These are phyloP conservation scores for Apiotrichum sp. DNA, from an alignment of 1,284 basidiomycete species.

Conservation along the genomic window DNA sequence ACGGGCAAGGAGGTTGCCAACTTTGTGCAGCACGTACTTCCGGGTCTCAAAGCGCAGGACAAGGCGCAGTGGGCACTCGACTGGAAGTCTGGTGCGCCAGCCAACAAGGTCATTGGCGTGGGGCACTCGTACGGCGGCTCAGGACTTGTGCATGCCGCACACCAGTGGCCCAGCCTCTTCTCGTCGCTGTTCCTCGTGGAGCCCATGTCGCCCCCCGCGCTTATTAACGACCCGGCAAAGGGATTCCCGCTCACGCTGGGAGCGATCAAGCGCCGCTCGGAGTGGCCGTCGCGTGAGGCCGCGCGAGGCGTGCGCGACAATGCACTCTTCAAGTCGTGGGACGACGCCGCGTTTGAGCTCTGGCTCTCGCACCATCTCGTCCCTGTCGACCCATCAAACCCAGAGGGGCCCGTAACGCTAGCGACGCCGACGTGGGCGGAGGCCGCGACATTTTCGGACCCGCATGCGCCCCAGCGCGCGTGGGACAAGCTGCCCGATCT, in stretches of 20 bases:
- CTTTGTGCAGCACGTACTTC: constrained; percentile 50
- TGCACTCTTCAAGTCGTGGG: constrained; percentile 36
- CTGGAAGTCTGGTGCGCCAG: constrained; percentile 48
- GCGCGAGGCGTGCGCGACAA: constrained; percentile 56
- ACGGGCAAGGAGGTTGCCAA: constrained; percentile 39
- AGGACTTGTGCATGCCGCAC: constrained; percentile 57
- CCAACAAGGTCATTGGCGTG: constrained; percentile 50
- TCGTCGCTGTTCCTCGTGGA: constrained; percentile 70
- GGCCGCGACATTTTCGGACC: constrained; percentile 30
- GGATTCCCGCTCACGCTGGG: constrained; percentile 34
- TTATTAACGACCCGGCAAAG: constrained; percentile 10
- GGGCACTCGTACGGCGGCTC: constrained; percentile 81
- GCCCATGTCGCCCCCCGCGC: constrained; percentile 50
- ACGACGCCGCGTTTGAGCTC: constrained; percentile 58
- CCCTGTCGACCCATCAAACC: constrained; percentile 22
- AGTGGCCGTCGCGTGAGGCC: constrained; percentile 58
- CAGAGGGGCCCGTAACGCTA: constrained; percentile 22
- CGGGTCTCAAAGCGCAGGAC: not conserved
- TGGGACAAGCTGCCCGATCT: constrained; percentile 35
- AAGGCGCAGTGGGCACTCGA: constrained; percentile 29
- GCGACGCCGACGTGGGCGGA: constrained; percentile 36
- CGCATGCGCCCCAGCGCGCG: constrained; percentile 23
- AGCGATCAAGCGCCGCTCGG: constrained; percentile 59
- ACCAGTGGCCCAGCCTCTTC: constrained; percentile 63
- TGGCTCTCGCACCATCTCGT: constrained; percentile 65